Percentiles rank a stretch among this genome's conserved stretches.
Evolutionary conservation across 2,329 filamentous ascomycete genomes (phyloP).

Genomic region (Dactylonectria estremocensis): DNA sequence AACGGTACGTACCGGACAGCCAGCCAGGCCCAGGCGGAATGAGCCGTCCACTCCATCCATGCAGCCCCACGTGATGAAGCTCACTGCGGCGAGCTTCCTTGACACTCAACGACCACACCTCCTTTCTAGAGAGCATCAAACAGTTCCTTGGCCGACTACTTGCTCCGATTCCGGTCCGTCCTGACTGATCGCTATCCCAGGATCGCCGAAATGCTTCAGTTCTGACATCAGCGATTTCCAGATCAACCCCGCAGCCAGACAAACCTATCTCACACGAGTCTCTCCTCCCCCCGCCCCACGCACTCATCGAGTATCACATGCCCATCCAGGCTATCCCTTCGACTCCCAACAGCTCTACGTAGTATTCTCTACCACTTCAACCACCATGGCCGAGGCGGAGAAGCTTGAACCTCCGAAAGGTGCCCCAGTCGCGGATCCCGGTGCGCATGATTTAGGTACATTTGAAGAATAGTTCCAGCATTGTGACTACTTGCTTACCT

Average conservation of each 20-base stretch:
- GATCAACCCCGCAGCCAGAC: slow-evolving; percentile 21
- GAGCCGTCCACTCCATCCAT: slow-evolving; percentile 34
- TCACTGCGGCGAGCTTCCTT: slow-evolving; percentile 38
- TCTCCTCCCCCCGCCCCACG: slow-evolving; percentile 38
- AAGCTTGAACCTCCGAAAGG: slow-evolving; percentile 53
- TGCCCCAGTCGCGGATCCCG: slow-evolving; percentile 64
- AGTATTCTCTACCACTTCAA: slow-evolving; percentile 22
- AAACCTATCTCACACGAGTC: slow-evolving; percentile 30
- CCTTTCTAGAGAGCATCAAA: slow-evolving; percentile 37
- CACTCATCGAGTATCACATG: slow-evolving; percentile 42
- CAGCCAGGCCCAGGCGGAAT: slow-evolving; percentile 16
- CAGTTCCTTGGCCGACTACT: slow-evolving; percentile 21
- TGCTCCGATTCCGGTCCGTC: slow-evolving; percentile 12
- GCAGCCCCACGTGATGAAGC: slow-evolving; percentile 47
- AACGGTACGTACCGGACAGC: slow-evolving; percentile 25
- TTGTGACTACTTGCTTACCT: slow-evolving; percentile 43
- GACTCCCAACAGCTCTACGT: slow-evolving; percentile 17
- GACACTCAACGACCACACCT: slow-evolving; percentile 36
- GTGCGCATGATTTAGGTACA: slow-evolving; percentile 73
- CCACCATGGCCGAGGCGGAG: slow-evolving; percentile 50
- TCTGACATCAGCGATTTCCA: slow-evolving; percentile 23
- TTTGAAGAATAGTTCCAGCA: slow-evolving; percentile 15
- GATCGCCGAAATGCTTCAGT: slow-evolving; percentile 18
- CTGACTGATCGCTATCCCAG: slow-evolving; percentile 17
- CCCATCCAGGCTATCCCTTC: slow-evolving; percentile 24